Evolutionary conservation across 768 basidiomycete genomes (phyloP).

Genomic region (Boletales sp.): DNA sequence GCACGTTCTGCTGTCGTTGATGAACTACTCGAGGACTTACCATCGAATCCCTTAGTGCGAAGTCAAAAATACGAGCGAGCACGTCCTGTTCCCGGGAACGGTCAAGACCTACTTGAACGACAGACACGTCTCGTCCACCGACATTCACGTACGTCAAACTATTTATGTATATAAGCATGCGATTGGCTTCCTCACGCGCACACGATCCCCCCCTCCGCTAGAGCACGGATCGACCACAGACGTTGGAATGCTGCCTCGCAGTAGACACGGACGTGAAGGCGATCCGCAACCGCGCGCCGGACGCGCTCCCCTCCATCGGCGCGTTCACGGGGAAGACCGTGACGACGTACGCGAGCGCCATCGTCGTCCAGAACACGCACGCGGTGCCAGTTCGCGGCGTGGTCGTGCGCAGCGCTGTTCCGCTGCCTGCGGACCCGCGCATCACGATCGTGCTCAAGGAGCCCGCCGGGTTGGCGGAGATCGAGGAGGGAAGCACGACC

Average conservation of each 20-base stretch:
- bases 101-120: slow-evolving; percentile 28
- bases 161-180: too few relatives aligned
- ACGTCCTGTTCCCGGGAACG: slow-evolving; percentile 25
- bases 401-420: slow-evolving; percentile 6
- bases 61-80: slow-evolving; percentile 25
- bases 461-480: slow-evolving; percentile 21
- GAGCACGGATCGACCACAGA: slow-evolving; percentile 14
- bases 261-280: slow-evolving; percentile 14
- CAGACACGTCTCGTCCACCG: slow-evolving; percentile 23
- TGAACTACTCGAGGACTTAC: not conserved
- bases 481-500: slow-evolving; percentile 7
- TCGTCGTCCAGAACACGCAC: too few relatives aligned
- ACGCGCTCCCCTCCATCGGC: slow-evolving; percentile 6
- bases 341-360: too few relatives aligned
- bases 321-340: slow-evolving; percentile 2
- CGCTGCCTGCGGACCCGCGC: slow-evolving; percentile 23
- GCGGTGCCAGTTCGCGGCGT: too few relatives aligned
- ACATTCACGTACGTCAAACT: slow-evolving; percentile 14
- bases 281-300: slow-evolving; percentile 9
- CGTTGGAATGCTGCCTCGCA: slow-evolving; percentile 17
- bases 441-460: slow-evolving; percentile 27
- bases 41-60: slow-evolving; percentile 11
- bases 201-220: not conserved
- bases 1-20: not conserved
- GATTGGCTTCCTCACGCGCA: too few relatives aligned